Evolutionary conservation across 768 basidiomycete genomes (phyloP), one percentile per base, ranked within the genome.

Genomic region (Rhizopogon rudus): DNA sequence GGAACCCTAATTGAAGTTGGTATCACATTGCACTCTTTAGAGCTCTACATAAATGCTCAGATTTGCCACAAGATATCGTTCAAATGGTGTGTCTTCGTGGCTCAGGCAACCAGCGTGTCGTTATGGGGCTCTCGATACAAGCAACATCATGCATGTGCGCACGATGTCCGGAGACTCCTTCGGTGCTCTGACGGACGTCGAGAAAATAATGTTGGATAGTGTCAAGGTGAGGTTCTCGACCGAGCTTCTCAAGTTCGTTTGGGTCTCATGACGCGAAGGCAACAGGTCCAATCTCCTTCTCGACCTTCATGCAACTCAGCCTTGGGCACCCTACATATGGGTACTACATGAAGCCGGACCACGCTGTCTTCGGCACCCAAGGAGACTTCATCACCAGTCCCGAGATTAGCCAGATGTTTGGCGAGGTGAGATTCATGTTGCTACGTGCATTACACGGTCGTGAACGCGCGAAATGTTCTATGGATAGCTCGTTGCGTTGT

Each of bases 361-460:
- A 90, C 55, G 77, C 82, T 42, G 87, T 98, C 3, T 92, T 99
- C 63, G 97, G 97, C 12, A 59, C 82, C 0, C 76, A 78, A 41
- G 97, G 97, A 5, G 97, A 99, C 74, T 99, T 98, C 65, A 88
- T 90, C 20, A 99, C 97, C 10, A 93, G 90, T 62, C 97, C 96
- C 2, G 97, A 99, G 69, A 98, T 99, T 52, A 91, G 84, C 62
- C 94, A 98, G 67, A 83, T 91, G 0, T 98, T 98, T 67, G 97
- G 97, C 56, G 96, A 99, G 84, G 96, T 94, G 66, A 60, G 82
- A 69, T 43, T 40, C 9, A 37, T 55, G 25, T 25, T 17, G 16
- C n/a, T 39, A 12, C 48, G 22, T 35, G 6, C 37, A 20, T 43
- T 3, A 31, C 28, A 57, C 42, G 40, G 59, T 37, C 14, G 35